Conservation (phyloP, 2,329 filamentous ascomycete species). For the Arthroderma sp. region DNA sequence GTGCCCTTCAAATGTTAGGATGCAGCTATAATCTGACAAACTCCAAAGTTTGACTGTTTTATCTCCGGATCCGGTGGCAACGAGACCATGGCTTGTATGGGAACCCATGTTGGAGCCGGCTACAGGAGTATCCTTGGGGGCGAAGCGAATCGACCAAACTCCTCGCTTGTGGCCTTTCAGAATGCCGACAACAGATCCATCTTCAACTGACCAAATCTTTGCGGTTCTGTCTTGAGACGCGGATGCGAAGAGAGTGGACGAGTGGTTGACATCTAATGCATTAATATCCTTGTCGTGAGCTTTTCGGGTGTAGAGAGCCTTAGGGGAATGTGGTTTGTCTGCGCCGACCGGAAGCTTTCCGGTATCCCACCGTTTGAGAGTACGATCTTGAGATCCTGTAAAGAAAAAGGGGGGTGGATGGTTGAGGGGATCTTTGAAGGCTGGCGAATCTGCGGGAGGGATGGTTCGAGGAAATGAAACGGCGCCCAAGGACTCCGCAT, state of each 20-base stretch:
- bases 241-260: conserved; percentile 74
- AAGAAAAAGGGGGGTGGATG: conserved; percentile 74
- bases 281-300: conserved; percentile 99
- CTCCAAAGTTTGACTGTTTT: conserved; percentile 96
- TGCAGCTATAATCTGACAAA: conserved; percentile 77
- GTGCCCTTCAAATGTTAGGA: conserved; percentile 90
- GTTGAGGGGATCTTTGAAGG: conserved; percentile 58
- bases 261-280: conserved; percentile 67
- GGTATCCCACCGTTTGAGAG: conserved; percentile 87
- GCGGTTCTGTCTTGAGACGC: conserved; percentile 94
- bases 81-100: conserved; percentile 60
- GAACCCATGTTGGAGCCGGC: conserved; percentile 58
- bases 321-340: conserved; percentile 21
- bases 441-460: conserved; percentile 56
- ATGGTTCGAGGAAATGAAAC: conserved; percentile 63
- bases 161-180: conserved; percentile 85
- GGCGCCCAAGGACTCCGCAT: conserved; percentile 86
- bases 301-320: conserved; percentile 73
- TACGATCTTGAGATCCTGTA: conserved; percentile 90
- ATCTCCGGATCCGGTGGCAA: conserved; percentile 86
- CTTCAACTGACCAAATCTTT: conserved; percentile 87
- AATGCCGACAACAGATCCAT: conserved; percentile 83
- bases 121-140: conserved; percentile 64
- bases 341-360: conserved; percentile 35
- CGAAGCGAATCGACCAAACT: conserved; percentile 91